These are phyloP conservation scores for Podila epigama DNA, from an alignment of 192 early-diverging fungal genomes.

Conservation along the genomic window DNA sequence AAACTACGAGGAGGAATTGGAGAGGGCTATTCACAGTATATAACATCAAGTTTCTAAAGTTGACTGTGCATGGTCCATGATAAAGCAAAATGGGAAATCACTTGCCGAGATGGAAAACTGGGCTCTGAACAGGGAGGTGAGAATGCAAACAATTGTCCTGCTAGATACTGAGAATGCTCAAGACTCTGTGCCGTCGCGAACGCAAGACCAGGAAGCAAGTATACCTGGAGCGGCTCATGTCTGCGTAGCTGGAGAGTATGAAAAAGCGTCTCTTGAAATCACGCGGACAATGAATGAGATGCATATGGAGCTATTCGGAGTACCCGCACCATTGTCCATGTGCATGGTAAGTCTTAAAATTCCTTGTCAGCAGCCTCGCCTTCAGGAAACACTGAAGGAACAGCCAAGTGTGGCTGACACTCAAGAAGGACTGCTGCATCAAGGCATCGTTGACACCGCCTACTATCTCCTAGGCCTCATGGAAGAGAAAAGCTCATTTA, in stretches of 20 bases:
- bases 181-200: not conserved
- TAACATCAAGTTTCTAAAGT: too few species aligned
- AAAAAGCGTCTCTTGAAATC: conserved; percentile 24
- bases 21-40: too few species aligned
- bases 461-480: conserved; percentile 27
- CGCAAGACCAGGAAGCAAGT: not conserved
- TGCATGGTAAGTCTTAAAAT: conserved; percentile 17
- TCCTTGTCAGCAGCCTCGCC: too few species aligned
- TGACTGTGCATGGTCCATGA: too few species aligned
- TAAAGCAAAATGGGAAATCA: conserved; percentile 37
- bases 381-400: not conserved
- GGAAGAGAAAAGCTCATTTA: too few species aligned
- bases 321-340: conserved; percentile 18
- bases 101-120: conserved; percentile 23
- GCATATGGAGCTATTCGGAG: conserved; percentile 16
- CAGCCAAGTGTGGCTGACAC: not conserved
- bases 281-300: conserved; percentile 26
- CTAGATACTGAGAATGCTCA: not conserved
- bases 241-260: conserved; percentile 7
- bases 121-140: not conserved
- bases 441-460: conserved; percentile 25
- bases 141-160: not conserved
- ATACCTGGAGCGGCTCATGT: conserved; percentile 13
- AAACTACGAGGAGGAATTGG: too few species aligned
- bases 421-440: not conserved